These are phyloP conservation scores for Nicotiana sylvestris DNA, from an alignment of 257 asterid species.

Conservation along the genomic window DNA sequence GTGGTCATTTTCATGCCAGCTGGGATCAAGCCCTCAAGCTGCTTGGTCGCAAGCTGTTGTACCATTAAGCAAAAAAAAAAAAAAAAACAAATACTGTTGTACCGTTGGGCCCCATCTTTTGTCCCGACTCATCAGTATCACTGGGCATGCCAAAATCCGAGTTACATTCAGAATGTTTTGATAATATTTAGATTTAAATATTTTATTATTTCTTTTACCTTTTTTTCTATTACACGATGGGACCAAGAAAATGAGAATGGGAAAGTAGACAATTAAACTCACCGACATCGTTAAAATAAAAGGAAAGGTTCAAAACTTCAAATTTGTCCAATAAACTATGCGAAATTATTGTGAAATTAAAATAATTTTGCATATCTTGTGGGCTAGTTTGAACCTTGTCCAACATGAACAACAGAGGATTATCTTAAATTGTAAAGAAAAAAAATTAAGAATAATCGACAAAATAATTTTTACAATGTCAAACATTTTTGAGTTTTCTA, in stretches of 20 bases:
- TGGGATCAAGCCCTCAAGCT: not conserved
- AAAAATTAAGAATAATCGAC: not conserved
- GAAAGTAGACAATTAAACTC: not conserved
- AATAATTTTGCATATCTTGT: too few relatives aligned
- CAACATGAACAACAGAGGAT: too few relatives aligned
- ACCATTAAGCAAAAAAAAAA: not conserved
- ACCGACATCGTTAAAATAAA: not conserved
- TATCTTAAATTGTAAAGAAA: too few relatives aligned
- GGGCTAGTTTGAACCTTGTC: too few relatives aligned
- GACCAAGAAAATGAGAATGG: not conserved
- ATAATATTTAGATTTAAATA: too few relatives aligned
- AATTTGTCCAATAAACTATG: too few relatives aligned
- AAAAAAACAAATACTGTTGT: not conserved
- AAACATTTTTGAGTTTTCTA: not conserved
- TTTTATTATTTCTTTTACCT: not conserved
- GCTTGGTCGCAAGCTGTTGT: not conserved
- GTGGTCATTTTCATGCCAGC: slow-evolving; percentile 18
- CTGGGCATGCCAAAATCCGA: not conserved
- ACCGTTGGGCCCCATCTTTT: not conserved
- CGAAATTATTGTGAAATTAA: too few relatives aligned
- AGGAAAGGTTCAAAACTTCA: too few relatives aligned
- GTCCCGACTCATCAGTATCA: not conserved
- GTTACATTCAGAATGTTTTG: not conserved
- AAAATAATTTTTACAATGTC: not conserved
- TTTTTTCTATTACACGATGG: not conserved